Conservation (phyloP, 139 green algal species). For the Zygnema circumcarinatum region DNA sequence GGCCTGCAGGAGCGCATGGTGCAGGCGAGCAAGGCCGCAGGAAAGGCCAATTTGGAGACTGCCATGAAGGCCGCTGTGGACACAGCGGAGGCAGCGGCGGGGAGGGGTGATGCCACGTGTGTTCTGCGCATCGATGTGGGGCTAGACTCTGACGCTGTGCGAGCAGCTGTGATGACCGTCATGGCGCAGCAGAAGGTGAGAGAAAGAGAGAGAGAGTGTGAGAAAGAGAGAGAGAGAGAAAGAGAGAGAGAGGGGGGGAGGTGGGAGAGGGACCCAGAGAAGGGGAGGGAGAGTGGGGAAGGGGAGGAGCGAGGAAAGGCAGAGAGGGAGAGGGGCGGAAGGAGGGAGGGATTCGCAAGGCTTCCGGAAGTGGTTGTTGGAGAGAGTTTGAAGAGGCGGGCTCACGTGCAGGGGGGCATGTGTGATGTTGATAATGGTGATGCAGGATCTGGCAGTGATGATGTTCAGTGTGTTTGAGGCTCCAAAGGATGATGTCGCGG, state of each 20-base stretch:
- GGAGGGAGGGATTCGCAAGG: no score
- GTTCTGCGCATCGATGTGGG: conserved; percentile 69
- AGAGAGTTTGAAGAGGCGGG: no score
- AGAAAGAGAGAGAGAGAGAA: neutral
- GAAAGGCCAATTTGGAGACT: conserved; percentile 75
- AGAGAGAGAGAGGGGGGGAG: no score
- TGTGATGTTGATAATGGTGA: no score
- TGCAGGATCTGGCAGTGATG: conserved; percentile 69
- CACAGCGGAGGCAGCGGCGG: conserved; percentile 51
- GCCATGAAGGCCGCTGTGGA: conserved; percentile 63
- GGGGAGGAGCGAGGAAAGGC: neutral
- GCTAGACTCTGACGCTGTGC: conserved; percentile 76
- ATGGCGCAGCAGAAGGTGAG: conserved; percentile 51
- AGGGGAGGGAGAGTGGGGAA: neutral
- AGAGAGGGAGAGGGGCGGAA: no score
- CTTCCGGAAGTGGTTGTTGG: no score
- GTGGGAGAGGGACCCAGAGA: neutral
- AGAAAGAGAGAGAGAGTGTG: neutral
- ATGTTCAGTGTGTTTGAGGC: conserved; percentile 71
- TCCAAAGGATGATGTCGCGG: neutral
- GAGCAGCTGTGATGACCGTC: conserved; percentile 68
- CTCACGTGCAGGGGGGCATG: no score
- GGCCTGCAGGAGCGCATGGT: conserved; percentile 63
- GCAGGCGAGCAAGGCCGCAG: conserved; percentile 78
- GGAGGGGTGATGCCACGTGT: conserved; percentile 33